Base-by-base conservation (phyloP, 208 protist species). In the Angomonas ambiguus region DNA sequence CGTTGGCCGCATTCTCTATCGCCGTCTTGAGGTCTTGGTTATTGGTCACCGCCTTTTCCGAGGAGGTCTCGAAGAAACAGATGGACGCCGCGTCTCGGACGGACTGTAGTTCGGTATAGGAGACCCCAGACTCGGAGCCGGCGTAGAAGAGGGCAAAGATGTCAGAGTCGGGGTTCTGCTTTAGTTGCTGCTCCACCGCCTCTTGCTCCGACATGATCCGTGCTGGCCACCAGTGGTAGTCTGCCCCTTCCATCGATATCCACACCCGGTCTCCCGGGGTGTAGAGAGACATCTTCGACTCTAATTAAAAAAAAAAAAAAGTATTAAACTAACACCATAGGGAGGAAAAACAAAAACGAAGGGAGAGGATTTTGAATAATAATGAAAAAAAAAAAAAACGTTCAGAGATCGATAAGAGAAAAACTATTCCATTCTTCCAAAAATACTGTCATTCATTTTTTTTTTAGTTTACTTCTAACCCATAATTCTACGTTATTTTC, bases 11-110 rank as follows among this genome's bases (percentile, higher is more conserved):
- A 16, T 76, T 55, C 10, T 56, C 74, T 59, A 95, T 91, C 18
- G 89, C 82, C 48, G 66, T 79, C 35, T 78, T 63, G 22, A 85
- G 76, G 65, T 89, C 84, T 34, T 60, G 61, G 65, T 89, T 76
- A 16, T 42, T 72, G 25, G 86, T 91, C 62, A 95, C 86, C 4
- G 89, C 89, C 77, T 95, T 95, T 63, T 86, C 77, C 6, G 89
- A 95, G 2, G 84, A 92, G 10, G 81, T 79, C 65, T 95, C 89
- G 58, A 94, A 92, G 74, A 81, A 90, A 51, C 80, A 83, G 33
- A 94, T 84, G 61, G 79, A 55, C 3, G 69, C 68, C 2, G 69
- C 74, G 6, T 80, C 69, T 62, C 60, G 62, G 61, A 62, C 55
- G 63, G 66, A 74, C 65, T 76, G 75, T 28, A 91, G 83, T 71